Base-by-base conservation (phyloP, 257 asterid species). In the Nicotiana noctiflora region DNA sequence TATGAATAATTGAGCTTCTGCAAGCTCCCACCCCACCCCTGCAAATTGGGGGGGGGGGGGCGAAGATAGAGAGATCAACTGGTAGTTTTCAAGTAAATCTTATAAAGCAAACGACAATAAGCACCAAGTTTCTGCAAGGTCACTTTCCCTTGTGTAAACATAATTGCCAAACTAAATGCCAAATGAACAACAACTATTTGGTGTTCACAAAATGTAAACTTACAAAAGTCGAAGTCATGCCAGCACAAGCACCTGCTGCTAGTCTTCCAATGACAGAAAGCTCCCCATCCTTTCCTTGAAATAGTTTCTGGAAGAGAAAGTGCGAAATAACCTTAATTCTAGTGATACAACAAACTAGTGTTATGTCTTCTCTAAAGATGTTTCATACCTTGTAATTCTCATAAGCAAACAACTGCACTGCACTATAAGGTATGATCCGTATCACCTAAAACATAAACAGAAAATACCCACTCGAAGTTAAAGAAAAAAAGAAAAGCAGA, bases 181-280 rank as follows among this genome's bases (percentile, higher is more conserved):
- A 40, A 68, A 68, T 2, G 32, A 53, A 40, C 76, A 25, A 27
- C 67, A n/a, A 34, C 13, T 70, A 44, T 70, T 6, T 44, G 59
- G 59, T 13, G 59, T 70, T 70, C 34, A 44, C 3, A 21, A 19
- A 44, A 21, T 44, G 37, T 17, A 21, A 84, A 95, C 99, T 96
- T 92, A 96, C 99, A 31, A 96, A 96, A 85, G 99, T 96, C 66
- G 99, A 96, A 77, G 98, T 96, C 99, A 94, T 92, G 92, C 99
- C 99, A 88, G 99, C 98, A 90, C 99, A 96, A 89, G 98, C 99
- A 85, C 98, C 98, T 84, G 98, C 99, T 61, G 98, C 97, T 83
- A 96, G 82, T 88, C 99, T 92, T 90, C 98, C 97, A 79, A 94
- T 76, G 75, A 94, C 94, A 59, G 98, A 89, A 75, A 94, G 97